These are phyloP conservation scores for Ascomycota sp. DNA, from an alignment of 2,329 filamentous ascomycete species.

Conservation along the genomic window DNA sequence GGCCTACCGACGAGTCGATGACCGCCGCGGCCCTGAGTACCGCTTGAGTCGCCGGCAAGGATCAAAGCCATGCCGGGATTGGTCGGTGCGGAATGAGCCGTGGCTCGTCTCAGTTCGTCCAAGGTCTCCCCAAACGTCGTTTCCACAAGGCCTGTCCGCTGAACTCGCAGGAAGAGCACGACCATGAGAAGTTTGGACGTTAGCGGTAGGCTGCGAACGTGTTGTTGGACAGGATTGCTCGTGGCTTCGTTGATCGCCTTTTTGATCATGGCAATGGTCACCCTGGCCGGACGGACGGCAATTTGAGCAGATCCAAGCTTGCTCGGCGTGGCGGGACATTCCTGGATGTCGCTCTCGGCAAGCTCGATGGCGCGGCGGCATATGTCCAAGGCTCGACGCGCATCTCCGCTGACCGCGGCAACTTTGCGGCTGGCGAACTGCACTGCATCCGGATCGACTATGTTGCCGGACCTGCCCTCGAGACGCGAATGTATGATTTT, in stretches of 20 bases:
- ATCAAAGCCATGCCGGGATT: constrained; percentile 17
- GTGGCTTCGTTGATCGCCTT: constrained; percentile 90
- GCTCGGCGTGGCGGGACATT: constrained; percentile 39
- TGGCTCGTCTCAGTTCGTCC: constrained; percentile 41
- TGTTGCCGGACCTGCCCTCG: constrained; percentile 66
- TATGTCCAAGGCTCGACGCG: constrained; percentile 79
- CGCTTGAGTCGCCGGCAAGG: constrained; percentile 10
- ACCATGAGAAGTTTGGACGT: constrained; percentile 71
- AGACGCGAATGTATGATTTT: constrained; percentile 91
- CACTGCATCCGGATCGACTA: constrained; percentile 82
- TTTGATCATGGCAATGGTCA: constrained; percentile 86
- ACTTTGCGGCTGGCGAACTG: constrained; percentile 96
- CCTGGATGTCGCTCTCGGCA: constrained; percentile 49
- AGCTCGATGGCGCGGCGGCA: constrained; percentile 89
- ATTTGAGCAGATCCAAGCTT: constrained; percentile 18
- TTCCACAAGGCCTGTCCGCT: constrained; percentile 70
- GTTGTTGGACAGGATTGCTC: constrained; percentile 76
- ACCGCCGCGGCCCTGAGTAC: constrained; percentile 6
- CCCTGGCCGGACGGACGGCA: constrained; percentile 24
- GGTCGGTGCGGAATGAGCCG: constrained; percentile 13
- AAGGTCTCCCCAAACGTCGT: constrained; percentile 76
- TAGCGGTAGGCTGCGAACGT: constrained; percentile 63
- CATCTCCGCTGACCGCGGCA: constrained; percentile 87
- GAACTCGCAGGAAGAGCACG: constrained; percentile 56
- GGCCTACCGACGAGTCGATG: constrained; percentile 13